Evolutionary conservation across 1,284 basidiomycete genomes (phyloP), one percentile per base, ranked within the genome.

Genomic region (Ceratobasidium sp.): DNA sequence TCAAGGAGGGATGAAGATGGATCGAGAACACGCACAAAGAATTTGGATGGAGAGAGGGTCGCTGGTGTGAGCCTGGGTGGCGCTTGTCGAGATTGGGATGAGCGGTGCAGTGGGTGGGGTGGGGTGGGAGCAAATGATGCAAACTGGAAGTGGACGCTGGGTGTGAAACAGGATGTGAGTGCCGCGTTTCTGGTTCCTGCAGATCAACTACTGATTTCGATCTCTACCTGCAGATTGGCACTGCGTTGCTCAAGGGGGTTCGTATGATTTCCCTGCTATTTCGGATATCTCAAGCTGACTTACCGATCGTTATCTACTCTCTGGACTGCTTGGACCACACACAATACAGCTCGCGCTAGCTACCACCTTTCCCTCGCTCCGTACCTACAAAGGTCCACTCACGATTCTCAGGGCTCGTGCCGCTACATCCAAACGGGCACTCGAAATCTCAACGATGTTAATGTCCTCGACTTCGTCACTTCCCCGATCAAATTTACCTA

Each of bases 31-130:
- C 54, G 69, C 31, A 42, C 42, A 11, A 73, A 63, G 69, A 56
- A 56, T 23, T 56, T n/a, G n/a, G 63, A 65, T 49, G 63, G 63
- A 17, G 28, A 17, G 42, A 26, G 66, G 23, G 68, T 82, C 90
- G 6, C 91, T 93, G 80, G 92, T 90, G 80, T 84, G 89, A 1
- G 90, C 90, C 0, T 92, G 90, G 89, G 89, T 89, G 0, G 87
- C 87, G 1, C 80, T 92, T 1, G 91, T 89, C 0, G 92, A 93
- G 82, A 79, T 92, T 4, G 91, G 90, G 8, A 85, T 92, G 82
- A 85, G 33, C 86, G 88, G 31, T 84, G 87, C 75, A 83, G 83
- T 67, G 80, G 83, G 17, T 73, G 69, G 54, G 65, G 71, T 10
- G 64, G 64, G 33, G 81, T 82, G 45, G 85, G n/a, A n/a, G n/a